Percentiles rank a stretch among this genome's conserved stretches.
Conservation (phyloP, 768 basidiomycete genomes). For the Solioccasus polychromus region DNA sequence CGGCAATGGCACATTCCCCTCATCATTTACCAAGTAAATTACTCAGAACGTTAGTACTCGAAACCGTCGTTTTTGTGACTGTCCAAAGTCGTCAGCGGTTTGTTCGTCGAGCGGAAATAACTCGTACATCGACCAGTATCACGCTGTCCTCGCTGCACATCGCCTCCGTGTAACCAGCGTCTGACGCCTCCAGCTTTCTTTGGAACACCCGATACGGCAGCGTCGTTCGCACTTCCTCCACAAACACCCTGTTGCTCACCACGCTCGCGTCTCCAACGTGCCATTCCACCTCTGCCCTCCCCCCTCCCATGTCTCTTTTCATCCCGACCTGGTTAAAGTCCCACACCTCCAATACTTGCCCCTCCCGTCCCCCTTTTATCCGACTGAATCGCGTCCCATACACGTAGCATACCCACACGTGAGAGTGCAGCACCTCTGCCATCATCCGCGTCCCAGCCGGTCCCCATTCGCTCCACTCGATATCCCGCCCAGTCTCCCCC, state of each 20-base stretch:
- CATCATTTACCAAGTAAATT: neutral
- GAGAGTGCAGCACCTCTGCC: constrained; percentile 33
- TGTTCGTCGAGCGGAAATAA: neutral
- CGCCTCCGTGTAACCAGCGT: constrained; percentile 24
- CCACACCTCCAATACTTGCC: constrained; percentile 37
- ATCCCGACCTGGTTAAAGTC: constrained; percentile 51
- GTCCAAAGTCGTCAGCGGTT: neutral
- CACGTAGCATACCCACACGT: constrained; percentile 59
- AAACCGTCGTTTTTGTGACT: constrained; percentile 25
- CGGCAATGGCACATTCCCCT: constrained; percentile 20
- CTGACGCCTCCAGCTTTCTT: constrained; percentile 16
- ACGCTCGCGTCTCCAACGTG: constrained; percentile 27
- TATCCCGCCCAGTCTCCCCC: constrained; percentile 15
- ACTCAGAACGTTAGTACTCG: constrained; percentile 30
- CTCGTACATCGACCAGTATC: constrained; percentile 47
- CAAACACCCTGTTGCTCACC: constrained; percentile 37
- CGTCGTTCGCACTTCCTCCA: constrained; percentile 38
- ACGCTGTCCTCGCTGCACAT: constrained; percentile 60
- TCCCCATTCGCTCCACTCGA: constrained; percentile 54
- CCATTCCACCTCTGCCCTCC: constrained; percentile 15
- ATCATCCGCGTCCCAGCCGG: constrained; percentile 45
- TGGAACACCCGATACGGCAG: constrained; percentile 45
- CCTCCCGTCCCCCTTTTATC: constrained; percentile 10
- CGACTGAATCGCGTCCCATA: constrained; percentile 46
- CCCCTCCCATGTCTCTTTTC: constrained; percentile 20